Base-by-base conservation (phyloP, 768 basidiomycete species). In the Cubamyces lactineus region DNA sequence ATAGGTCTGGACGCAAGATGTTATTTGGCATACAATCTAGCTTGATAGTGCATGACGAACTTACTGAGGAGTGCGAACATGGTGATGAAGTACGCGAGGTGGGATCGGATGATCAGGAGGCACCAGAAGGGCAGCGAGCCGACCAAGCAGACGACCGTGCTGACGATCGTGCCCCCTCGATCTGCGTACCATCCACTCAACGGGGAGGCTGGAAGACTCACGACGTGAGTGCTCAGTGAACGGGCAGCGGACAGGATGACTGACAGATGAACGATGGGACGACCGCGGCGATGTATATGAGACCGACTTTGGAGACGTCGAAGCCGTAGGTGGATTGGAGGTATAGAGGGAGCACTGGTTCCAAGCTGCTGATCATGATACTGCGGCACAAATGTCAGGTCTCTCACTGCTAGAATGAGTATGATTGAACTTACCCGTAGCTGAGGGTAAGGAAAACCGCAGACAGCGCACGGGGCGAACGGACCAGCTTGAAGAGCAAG, bases 201-300 rank as follows among this genome's bases (percentile, higher is more conserved):
- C 0, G 86, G 81, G 11, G 84, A 79, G 0, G 88, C 87, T 89
- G 63, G 6, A 21, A 9, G 21, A 1, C 11, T 26, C 38, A 16
- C 45, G 13, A 34, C 7, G 38, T 39, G 13, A 15, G 24, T 7
- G 5, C 39, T 21, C 21, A 16, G 46, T 21, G 11, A 13, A 41
- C 16, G 15, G 17, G 23, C 3, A n/a, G 30, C 5, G 39, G 50
- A 60, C 48, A 23, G 66, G 68, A 24, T 1, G 34, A 34, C 84
- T 60, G 67, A 88, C 89, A 88, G 57, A 90, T 74, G 17, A 91
- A 69, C 0, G 85, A 83, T 0, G 88, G 89, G 7, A 88, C 73
- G 24, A 87, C 82, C 9, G 82, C 80, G 8, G 84, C 88, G 59
- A 91, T 74, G 69, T 86, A 87, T 16, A 89, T 80, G n/a, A 91